Evolutionary conservation across 1,139 yeast genomes (phyloP).

Genomic region (Scheffersomyces segobiensis): DNA sequence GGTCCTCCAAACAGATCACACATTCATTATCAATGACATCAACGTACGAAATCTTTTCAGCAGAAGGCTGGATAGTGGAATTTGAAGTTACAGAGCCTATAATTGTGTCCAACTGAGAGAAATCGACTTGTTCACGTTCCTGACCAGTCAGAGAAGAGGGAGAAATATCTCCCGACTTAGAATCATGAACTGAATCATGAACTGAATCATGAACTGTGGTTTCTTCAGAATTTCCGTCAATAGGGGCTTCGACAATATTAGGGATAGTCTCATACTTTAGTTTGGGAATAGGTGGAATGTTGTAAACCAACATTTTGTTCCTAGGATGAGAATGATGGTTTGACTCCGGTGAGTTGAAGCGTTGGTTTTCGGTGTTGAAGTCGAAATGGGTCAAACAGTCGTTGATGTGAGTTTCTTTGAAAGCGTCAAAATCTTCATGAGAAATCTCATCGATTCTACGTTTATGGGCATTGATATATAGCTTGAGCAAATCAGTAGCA

Average conservation of each 20-base stretch:
- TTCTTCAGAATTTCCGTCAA: constrained; percentile 8
- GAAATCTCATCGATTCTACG: constrained; percentile 19
- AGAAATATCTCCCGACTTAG: not conserved
- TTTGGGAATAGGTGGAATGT: constrained; percentile 57
- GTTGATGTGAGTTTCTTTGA: constrained; percentile 67
- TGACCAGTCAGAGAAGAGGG: not conserved
- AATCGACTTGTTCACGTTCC: not conserved
- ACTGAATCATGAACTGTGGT: constrained; percentile 2
- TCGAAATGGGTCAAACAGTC: constrained; percentile 68
- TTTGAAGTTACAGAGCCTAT: constrained; percentile 27
- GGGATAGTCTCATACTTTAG: constrained; percentile 42
- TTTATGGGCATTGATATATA: constrained; percentile 45
- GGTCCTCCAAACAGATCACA: constrained; percentile 89
- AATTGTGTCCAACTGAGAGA: constrained; percentile 3
- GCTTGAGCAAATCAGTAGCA: constrained; percentile 50
- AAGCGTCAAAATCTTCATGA: constrained; percentile 41
- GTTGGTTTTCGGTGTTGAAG: constrained; percentile 58
- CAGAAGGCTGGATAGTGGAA: constrained; percentile 21
- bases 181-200: not conserved
- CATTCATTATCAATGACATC: constrained; percentile 66
- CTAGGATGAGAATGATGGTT: constrained; percentile 32
- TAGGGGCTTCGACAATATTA: constrained; percentile 10
- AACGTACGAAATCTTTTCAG: constrained; percentile 22
- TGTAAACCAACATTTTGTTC: constrained; percentile 85
- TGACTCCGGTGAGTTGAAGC: constrained; percentile 34